Evolutionary conservation across 2,329 filamentous ascomycete genomes (phyloP), one percentile per base, ranked within the genome.

Genomic region (Exophiala sideris): DNA sequence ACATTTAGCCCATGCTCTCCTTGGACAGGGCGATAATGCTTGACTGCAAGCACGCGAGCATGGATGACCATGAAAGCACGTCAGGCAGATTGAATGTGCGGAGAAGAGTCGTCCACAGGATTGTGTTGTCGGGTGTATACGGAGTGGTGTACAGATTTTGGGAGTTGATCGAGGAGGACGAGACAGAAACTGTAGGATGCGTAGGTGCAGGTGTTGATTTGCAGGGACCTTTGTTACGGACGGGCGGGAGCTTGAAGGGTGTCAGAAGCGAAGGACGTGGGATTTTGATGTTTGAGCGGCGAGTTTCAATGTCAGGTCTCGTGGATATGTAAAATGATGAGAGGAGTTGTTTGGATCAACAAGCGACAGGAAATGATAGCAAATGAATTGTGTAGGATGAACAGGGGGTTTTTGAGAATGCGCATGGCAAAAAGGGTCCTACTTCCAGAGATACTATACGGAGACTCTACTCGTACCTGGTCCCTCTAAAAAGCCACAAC

Each of bases 31-130:
- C 20, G 48, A 45, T 48, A 29, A 47, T 48, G 44, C 45, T 42
- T 50, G 11, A 38, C 47, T 48, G 52, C 33, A 49, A 51, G 52
- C 54, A 60, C 54, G 49, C 54, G 57, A 57, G 57, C 54, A 57
- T 45, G 20, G 46, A 20, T 44, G 18, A 40, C 18, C 47, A 29
- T 36, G 39, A 32, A 48, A 45, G 39, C 41, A 16, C 20, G 32
- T 42, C 51, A 44, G 11, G 21, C 41, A 33, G 39, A 29, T 45
- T 57, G 50, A 57, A 54, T 54, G 57, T 54, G 57, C 54, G 42
- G 44, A 16, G 46, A 32, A 36, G 34, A 33, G 33, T 46, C 29
- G 24, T 52, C 49, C n/a, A 46, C 36, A 54, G 50, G 40, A 55
- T 39, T 12, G 42, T 40, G 24, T 8, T 29, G 24, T 60, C 57